phyloP scores from a whole-genome alignment of 164 flowering plant genomes.

The Tetrastigma voinierianum region DNA sequence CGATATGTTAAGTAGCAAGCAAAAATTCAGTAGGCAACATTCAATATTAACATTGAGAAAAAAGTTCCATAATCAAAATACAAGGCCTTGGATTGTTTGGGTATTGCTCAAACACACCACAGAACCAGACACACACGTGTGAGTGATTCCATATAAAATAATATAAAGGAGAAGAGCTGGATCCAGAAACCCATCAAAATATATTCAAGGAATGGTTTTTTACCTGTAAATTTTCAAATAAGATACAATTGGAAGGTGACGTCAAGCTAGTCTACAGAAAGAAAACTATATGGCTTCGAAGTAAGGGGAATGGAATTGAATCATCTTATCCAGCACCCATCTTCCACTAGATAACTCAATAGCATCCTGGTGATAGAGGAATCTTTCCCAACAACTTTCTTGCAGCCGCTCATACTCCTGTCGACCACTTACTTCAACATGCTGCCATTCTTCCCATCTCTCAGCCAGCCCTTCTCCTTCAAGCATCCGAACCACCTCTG shows the following conservation, averaged over 20 bases:
- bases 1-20: too few relatives aligned
- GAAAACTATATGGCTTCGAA: not conserved
- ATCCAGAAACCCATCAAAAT: not conserved
- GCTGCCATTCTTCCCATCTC: constrained; percentile 96
- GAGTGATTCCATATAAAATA: not conserved
- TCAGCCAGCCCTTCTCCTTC: constrained; percentile 95
- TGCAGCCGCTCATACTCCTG: constrained; percentile 79
- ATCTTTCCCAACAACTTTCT: constrained; percentile 84
- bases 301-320: not conserved
- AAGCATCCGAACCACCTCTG: constrained; percentile 92
- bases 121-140: not conserved
- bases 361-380: constrained; percentile 76
- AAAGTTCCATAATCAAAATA: too few relatives aligned
- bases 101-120: too few relatives aligned
- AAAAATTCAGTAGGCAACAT: too few relatives aligned
- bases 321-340: constrained; percentile 26
- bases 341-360: constrained; percentile 94
- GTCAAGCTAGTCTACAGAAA: constrained; percentile 10
- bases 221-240: too few relatives aligned
- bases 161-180: not conserved
- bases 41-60: too few relatives aligned
- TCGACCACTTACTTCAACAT: constrained; percentile 71
- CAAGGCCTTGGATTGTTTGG: too few relatives aligned
- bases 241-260: too few relatives aligned
- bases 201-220: too few relatives aligned